Conservation (phyloP, 2,329 filamentous ascomycete genomes). For the Fusarium xyrophilum region DNA sequence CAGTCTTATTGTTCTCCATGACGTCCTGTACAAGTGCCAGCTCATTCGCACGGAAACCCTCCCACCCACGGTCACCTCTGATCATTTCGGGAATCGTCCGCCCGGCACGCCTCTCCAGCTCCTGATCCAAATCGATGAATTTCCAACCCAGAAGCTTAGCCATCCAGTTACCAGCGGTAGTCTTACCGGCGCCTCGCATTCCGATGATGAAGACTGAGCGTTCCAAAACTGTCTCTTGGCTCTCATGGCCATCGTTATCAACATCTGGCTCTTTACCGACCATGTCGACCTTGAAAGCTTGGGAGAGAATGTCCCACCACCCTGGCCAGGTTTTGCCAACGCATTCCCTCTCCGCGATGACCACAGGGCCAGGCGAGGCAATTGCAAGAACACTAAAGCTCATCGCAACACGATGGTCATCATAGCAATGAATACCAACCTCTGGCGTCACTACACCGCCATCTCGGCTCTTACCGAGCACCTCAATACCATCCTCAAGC, state of each 20-base stretch:
- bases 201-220: slow-evolving; percentile 92
- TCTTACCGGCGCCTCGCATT: slow-evolving; percentile 97
- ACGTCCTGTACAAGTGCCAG: slow-evolving; percentile 74
- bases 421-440: slow-evolving; percentile 87
- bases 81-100: slow-evolving; percentile 89
- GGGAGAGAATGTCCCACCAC: slow-evolving; percentile 92
- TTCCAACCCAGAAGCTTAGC: slow-evolving; percentile 76
- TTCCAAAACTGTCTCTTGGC: slow-evolving; percentile 41
- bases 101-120: slow-evolving; percentile 76
- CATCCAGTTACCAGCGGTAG: slow-evolving; percentile 88
- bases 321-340: slow-evolving; percentile 98
- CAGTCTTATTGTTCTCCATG: slow-evolving; percentile 75
- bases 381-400: slow-evolving; percentile 91
- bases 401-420: slow-evolving; percentile 98
- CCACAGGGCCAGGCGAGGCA: slow-evolving; percentile 71
- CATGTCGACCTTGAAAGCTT: slow-evolving; percentile 78
- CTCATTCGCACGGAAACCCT: slow-evolving; percentile 83
- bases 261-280: slow-evolving; percentile 71
- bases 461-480: slow-evolving; percentile 60
- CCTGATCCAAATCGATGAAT: slow-evolving; percentile 85
- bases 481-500: slow-evolving; percentile 91
- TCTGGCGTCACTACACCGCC: slow-evolving; percentile 60
- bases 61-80: slow-evolving; percentile 75
- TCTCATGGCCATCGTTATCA: slow-evolving; percentile 20
- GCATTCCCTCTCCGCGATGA: slow-evolving; percentile 90